Base-by-base conservation (phyloP, 176 grass and related monocot species). In the Thinopyrum elongatum region DNA sequence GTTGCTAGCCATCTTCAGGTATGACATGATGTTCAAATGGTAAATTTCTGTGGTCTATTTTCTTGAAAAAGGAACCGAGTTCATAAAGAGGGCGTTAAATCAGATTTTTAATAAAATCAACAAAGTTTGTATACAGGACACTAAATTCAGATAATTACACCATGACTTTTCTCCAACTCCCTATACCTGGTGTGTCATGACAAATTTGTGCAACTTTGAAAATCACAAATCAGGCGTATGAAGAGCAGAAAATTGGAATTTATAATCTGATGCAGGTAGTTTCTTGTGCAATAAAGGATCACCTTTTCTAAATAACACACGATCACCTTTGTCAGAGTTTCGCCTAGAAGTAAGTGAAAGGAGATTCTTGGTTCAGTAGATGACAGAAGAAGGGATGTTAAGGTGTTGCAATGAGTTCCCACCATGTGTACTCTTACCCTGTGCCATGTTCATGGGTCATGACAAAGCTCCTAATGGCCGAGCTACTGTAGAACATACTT, bases 1-100 rank as follows among this genome's bases (percentile, higher is more conserved):
- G 97, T 99, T 60, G 97, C 97, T 39, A 99, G 97, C 90, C 97
- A 99, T 83, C 97, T 99, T 80, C 97, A 99, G 97, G 97, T 99
- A 97, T 73, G 79, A 53, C 80, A 66, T 71, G 31, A 76, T 64
- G 51, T 70, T 86, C 47, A 53, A 86, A 70, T 6, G 22, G 4
- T 57, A 41, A 70, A 14, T 5, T 55, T 51, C 66, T 47, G 14
- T 76, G 23, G 31, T 76, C 44, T 35, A 0, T 76, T 80, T 29
- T 29, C 17, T 68, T 82, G n/a, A 70, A 35, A 84, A 34, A 44
- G 1, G 27, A 33, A 58, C 30, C 15, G 8, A 71, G 34, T 44
- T 79, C 15, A 23, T 19, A 75, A 41, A 70, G 10, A 23, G 57
- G 14, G 6, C 30, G 7, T 42, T 39, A 77, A 78, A 47, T 34